Conservation (phyloP, 768 basidiomycete species). For the Lactifluus echinatus region DNA sequence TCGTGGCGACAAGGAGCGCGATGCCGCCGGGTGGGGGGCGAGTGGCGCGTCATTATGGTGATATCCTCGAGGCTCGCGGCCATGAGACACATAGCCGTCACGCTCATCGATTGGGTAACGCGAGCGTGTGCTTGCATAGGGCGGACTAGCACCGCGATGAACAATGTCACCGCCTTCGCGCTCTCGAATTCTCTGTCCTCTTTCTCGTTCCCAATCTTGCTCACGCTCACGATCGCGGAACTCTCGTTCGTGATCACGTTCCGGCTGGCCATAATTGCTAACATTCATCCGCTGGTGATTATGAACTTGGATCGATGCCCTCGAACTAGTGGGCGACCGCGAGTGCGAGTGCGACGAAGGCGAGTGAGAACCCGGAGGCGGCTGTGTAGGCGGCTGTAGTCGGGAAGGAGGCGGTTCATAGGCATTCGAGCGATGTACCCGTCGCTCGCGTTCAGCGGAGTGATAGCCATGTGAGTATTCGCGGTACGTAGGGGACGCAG, state of each 20-base stretch:
- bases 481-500: slow-evolving; percentile 15
- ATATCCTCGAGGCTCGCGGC: slow-evolving; percentile 13
- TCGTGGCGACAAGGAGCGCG: slow-evolving; percentile 16
- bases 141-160: slow-evolving; percentile 3
- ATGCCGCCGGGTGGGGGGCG: slow-evolving; percentile 11
- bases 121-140: slow-evolving; percentile 22
- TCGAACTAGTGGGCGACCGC: slow-evolving; percentile 31
- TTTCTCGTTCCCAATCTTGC: slow-evolving; percentile 19
- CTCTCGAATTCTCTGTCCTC: slow-evolving; percentile 35
- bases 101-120: slow-evolving; percentile 21
- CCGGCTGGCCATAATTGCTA: slow-evolving; percentile 36
- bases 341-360: slow-evolving; percentile 39
- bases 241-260: slow-evolving; percentile 43
- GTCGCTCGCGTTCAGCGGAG: slow-evolving; percentile 11
- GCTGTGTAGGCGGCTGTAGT: slow-evolving; percentile 6
- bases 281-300: slow-evolving; percentile 58
- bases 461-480: slow-evolving; percentile 12
- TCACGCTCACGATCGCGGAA: slow-evolving; percentile 33
- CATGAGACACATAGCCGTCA: slow-evolving; percentile 15
- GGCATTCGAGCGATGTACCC: slow-evolving; percentile 4
- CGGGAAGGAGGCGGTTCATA: slow-evolving; percentile 2
- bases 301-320: slow-evolving; percentile 36
- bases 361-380: slow-evolving; percentile 14
- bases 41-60: slow-evolving; percentile 14
- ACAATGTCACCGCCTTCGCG: slow-evolving; percentile 5